phyloP scores from a whole-genome alignment of 75 land plant species.

The Selaginella moellendorffii region DNA sequence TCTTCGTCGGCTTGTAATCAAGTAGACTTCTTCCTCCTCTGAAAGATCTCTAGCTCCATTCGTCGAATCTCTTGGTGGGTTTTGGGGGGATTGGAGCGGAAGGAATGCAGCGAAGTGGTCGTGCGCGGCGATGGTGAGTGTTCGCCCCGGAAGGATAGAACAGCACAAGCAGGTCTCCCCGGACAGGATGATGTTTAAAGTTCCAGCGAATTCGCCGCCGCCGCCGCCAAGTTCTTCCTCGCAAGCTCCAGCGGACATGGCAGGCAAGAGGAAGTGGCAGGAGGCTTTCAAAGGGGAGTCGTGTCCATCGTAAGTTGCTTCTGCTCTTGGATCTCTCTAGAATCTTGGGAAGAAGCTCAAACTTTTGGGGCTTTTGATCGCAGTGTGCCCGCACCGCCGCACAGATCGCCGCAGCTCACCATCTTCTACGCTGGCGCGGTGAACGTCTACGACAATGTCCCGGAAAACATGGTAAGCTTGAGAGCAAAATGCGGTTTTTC shows the following conservation, averaged over 20 bases:
- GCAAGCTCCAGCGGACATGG: neutral
- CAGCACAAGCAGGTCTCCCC: neutral
- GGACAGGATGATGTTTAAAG: neutral
- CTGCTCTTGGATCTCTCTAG: too few relatives aligned
- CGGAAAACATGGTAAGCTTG: neutral
- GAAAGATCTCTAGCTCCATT: too few relatives aligned
- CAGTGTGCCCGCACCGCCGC: neutral
- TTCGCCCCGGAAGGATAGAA: neutral
- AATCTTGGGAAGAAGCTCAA: too few relatives aligned
- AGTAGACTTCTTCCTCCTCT: too few relatives aligned
- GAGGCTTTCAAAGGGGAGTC: neutral
- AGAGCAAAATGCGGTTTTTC: too few relatives aligned
- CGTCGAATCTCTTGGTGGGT: too few relatives aligned
- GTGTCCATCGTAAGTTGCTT: too few relatives aligned
- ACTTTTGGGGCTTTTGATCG: neutral
- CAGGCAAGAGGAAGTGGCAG: neutral
- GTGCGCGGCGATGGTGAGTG: neutral
- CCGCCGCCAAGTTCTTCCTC: neutral
- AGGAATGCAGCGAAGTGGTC: too few relatives aligned
- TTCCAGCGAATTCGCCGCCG: neutral
- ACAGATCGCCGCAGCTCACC: neutral
- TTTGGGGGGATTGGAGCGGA: too few relatives aligned
- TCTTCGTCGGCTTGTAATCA: too few relatives aligned
- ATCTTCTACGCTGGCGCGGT: neutral
- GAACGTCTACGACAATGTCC: neutral